These are phyloP conservation scores for Citrus medica DNA, from an alignment of 345 rosid species.

Conservation along the genomic window DNA sequence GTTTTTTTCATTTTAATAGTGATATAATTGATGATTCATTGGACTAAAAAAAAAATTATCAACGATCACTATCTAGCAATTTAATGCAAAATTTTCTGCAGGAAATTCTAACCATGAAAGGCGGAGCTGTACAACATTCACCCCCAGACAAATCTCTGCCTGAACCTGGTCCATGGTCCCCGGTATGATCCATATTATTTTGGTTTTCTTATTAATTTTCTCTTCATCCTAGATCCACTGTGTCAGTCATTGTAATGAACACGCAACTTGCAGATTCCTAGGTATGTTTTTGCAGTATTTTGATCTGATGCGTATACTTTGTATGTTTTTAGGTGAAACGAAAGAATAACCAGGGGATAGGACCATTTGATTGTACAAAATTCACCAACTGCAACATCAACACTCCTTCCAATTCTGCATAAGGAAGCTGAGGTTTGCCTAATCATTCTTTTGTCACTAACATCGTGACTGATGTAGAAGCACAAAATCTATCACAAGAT, in stretches of 20 bases:
- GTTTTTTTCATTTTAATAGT: not conserved
- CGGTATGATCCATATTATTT: constrained; percentile 40
- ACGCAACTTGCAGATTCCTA: not conserved
- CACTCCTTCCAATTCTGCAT: constrained; percentile 26
- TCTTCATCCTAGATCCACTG: not conserved
- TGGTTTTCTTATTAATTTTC: not conserved
- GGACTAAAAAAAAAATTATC: too few relatives aligned
- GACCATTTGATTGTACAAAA: constrained; percentile 96
- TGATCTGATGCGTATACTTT: constrained; percentile 5
- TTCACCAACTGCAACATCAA: constrained; percentile 38
- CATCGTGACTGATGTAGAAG: constrained; percentile 1
- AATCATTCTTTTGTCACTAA: constrained; percentile 27
- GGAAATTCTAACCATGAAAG: constrained; percentile 77
- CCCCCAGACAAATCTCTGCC: constrained; percentile 68
- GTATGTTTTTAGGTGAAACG: constrained; percentile 54
- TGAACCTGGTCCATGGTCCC: constrained; percentile 95
- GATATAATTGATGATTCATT: not conserved
- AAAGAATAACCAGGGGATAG: constrained; percentile 68
- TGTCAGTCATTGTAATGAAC: not conserved
- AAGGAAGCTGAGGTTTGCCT: constrained; percentile 14
- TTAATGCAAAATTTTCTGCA: constrained; percentile 25
- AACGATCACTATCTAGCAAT: not conserved
- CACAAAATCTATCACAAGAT: not conserved
- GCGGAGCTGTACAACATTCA: constrained; percentile 87
- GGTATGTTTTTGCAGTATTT: not conserved